A percentile compares a stretch with the other conserved stretches of the same genome.
phyloP scores from a whole-genome alignment of 495 filamentous ascomycete genomes.

The Penicillium lagena region DNA sequence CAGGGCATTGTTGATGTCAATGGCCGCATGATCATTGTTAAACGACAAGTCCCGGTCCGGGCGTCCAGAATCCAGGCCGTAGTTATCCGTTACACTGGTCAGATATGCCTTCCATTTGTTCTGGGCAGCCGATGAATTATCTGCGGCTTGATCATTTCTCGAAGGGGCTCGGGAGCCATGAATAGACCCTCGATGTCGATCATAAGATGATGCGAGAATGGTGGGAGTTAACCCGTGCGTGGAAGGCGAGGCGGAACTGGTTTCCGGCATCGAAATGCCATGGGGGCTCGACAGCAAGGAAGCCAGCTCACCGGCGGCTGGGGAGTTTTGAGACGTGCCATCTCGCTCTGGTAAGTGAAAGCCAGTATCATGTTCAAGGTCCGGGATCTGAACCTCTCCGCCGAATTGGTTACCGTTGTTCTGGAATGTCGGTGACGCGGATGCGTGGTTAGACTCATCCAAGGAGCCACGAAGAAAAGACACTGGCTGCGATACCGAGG shows the following conservation, averaged over 20 bases:
- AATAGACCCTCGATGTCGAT: neutral
- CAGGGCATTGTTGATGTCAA: slow-evolving; percentile 36
- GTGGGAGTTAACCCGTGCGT: neutral
- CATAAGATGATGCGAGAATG: neutral
- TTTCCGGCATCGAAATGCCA: neutral
- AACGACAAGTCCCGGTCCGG: slow-evolving; percentile 61
- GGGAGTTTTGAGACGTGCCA: neutral
- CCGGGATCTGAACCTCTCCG: neutral
- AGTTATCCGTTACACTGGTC: slow-evolving; percentile 39
- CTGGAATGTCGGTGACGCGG: slow-evolving; percentile 2
- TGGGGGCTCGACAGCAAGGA: slow-evolving; percentile 4
- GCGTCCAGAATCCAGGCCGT: slow-evolving; percentile 63
- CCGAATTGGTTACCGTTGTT: slow-evolving; percentile 3
- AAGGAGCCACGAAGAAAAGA: slow-evolving; percentile 31
- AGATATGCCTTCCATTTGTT: slow-evolving; percentile 37
- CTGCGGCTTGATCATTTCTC: slow-evolving; percentile 2
- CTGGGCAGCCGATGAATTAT: slow-evolving; percentile 15
- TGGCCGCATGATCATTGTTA: slow-evolving; percentile 61
- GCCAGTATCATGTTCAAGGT: slow-evolving; percentile 5
- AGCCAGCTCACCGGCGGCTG: neutral
- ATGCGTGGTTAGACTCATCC: slow-evolving; percentile 5
- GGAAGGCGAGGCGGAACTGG: slow-evolving; percentile 1
- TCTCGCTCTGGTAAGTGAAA: neutral
- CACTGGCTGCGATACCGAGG: slow-evolving; percentile 25
- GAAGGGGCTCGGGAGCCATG: slow-evolving; percentile 1